Base-by-base conservation (phyloP, 169 alveolate species). In the Plasmodium knowlesi region DNA sequence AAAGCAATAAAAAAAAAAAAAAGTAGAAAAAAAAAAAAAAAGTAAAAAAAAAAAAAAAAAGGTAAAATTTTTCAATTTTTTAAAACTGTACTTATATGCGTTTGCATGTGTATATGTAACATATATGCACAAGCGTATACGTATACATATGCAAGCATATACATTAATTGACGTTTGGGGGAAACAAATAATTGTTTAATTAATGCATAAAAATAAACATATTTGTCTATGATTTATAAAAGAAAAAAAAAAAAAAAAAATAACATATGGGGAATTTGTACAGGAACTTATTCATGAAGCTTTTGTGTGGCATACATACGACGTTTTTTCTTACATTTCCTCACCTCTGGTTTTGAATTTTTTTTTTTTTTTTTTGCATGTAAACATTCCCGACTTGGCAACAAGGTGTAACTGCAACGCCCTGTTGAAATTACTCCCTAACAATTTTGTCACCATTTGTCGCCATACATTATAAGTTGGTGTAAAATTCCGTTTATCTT, bases 11-110 rank as follows among this genome's bases (percentile, higher is more conserved):
- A 78, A 88, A 78, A 57, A 78, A 86, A 57, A 86, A 34, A 19
- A 19, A 32, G 8, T 39, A 39, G 41, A 34, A 32, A 83, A 57
- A 83, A 67, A 57, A 83, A 83, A 28, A 22, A 12, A 22, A 37
- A 32, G n/a, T n/a, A 83, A 57, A 83, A 32, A 83, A 57, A 83
- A 34, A 83, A 61, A 83, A 83, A 61, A 83, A 83, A 14, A 12
- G 41, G 41, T 67, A 34, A 83, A 61, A 83, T 25, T 83, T 61
- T 50, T 53, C 39, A 81, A 50, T 81, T 50, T 83, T 57, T 53
- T 34, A 32, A 28, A 82, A 82, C 53, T 57, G 37, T 67, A 25
- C 25, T 25, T 16, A 41, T 28, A 50, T n/a, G 72, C 16, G 61
- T 43, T n/a, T 50, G 37, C 32, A 32, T 54, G 72, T 85, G n/a